phyloP scores from a whole-genome alignment of 345 rosid species.

The Salix dunnii region DNA sequence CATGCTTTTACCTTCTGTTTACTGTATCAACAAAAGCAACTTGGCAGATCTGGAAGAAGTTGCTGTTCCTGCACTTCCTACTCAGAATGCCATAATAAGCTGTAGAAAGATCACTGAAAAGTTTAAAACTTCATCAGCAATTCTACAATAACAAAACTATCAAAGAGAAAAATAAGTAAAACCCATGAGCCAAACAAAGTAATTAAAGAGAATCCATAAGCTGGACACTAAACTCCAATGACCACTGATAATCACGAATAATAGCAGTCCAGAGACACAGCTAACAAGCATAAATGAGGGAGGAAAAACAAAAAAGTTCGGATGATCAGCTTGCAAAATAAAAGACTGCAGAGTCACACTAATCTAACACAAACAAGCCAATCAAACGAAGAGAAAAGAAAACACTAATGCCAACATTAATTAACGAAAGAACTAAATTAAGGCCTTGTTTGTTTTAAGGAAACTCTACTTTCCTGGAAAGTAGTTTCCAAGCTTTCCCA shows the following conservation, averaged over 20 bases:
- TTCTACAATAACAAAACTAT: background rate
- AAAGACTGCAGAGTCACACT: background rate
- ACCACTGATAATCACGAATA: background rate
- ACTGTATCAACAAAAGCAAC: conserved; percentile 16
- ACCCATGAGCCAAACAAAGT: background rate
- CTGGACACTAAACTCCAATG: background rate
- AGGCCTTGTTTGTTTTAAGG: no score
- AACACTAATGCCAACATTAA: no score
- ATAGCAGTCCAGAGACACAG: background rate
- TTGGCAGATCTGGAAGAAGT: background rate
- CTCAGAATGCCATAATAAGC: background rate
- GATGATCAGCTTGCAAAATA: background rate
- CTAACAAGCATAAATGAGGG: background rate
- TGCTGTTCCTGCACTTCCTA: conserved; percentile 1
- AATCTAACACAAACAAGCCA: background rate
- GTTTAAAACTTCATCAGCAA: background rate
- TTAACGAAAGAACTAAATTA: background rate
- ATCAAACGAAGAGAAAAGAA: background rate
- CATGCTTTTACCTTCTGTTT: conserved; percentile 3
- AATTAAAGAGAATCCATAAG: background rate
- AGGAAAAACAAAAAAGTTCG: background rate
- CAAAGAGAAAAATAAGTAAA: background rate
- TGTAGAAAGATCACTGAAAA: background rate
- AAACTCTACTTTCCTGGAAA: no score
- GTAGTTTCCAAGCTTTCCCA: no score